phyloP scores from a whole-genome alignment of 2,329 filamentous ascomycete species.

The Penicillium sp. region DNA sequence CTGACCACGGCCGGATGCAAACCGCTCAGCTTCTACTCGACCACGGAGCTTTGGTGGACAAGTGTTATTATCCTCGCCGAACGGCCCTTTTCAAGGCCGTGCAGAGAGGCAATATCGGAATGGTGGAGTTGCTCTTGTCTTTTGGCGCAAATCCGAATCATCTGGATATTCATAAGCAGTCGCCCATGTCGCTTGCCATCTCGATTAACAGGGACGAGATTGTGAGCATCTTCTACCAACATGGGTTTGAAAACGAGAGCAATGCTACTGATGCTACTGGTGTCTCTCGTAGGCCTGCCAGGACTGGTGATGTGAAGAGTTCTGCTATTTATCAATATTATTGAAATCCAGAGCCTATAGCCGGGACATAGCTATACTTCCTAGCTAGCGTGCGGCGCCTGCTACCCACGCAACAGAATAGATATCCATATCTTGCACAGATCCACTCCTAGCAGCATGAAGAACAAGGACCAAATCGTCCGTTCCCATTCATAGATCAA shows the following conservation, averaged over 20 bases:
- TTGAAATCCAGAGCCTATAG: background rate
- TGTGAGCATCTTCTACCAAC: conserved; percentile 1
- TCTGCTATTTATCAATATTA: background rate
- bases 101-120: background rate
- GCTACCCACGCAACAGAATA: conserved; percentile 4
- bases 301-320: background rate
- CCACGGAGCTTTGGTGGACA: conserved; percentile 10
- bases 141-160: conserved; percentile 11
- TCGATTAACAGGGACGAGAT: conserved; percentile 1
- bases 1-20: conserved; percentile 10
- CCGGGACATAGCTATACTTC: background rate
- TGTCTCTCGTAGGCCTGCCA: background rate
- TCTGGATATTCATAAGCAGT: conserved; percentile 4
- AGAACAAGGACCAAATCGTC: no score
- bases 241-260: background rate
- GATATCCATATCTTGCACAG: conserved; percentile 7
- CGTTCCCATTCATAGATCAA: no score
- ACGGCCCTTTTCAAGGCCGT: conserved; percentile 17
- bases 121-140: conserved; percentile 12
- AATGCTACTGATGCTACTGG: background rate
- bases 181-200: conserved; percentile 4
- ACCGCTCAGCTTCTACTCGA: conserved; percentile 12
- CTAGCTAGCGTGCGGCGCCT: background rate
- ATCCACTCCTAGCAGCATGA: no score
- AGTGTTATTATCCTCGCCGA: conserved; percentile 2